Evolutionary conservation across 1,284 basidiomycete species (phyloP).

Genomic region (Gymnopus androsaceus): DNA sequence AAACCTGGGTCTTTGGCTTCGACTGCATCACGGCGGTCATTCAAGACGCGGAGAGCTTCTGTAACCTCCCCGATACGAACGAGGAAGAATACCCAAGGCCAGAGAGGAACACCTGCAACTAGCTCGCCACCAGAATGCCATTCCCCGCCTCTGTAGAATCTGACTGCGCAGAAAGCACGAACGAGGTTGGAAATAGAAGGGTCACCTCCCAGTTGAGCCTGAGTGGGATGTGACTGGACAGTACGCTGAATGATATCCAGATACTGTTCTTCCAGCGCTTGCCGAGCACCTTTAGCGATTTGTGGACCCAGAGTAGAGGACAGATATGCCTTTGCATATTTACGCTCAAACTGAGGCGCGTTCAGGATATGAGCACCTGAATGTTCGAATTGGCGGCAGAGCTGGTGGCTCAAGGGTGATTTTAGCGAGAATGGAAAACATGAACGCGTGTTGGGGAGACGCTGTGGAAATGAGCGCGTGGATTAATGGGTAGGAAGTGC

Average conservation of each 20-base stretch:
- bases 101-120: slow-evolving; percentile 83
- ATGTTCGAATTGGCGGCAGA: slow-evolving; percentile 71
- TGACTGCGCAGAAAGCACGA: slow-evolving; percentile 80
- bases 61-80: slow-evolving; percentile 82
- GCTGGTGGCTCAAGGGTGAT: slow-evolving; percentile 70
- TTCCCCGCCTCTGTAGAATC: slow-evolving; percentile 79
- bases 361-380: slow-evolving; percentile 79
- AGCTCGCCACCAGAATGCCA: slow-evolving; percentile 89
- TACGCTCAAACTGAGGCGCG: slow-evolving; percentile 70
- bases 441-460: slow-evolving; percentile 61
- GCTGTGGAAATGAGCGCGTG: slow-evolving; percentile 68
- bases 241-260: slow-evolving; percentile 85
- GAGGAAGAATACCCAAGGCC: slow-evolving; percentile 92
- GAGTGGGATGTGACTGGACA: slow-evolving; percentile 80
- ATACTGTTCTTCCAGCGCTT: slow-evolving; percentile 83
- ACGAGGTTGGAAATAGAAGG: slow-evolving; percentile 91
- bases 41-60: slow-evolving; percentile 81
- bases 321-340: slow-evolving; percentile 72
- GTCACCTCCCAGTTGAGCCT: slow-evolving; percentile 90
- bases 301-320: slow-evolving; percentile 68
- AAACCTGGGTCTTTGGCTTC: slow-evolving; percentile 85
- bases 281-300: slow-evolving; percentile 72
- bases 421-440: slow-evolving; percentile 55
- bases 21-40: slow-evolving; percentile 74
- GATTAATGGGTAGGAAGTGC: slow-evolving; percentile 73